Evolutionary conservation across 2,329 filamentous ascomycete genomes (phyloP).

Genomic region (Penicillium sp.): DNA sequence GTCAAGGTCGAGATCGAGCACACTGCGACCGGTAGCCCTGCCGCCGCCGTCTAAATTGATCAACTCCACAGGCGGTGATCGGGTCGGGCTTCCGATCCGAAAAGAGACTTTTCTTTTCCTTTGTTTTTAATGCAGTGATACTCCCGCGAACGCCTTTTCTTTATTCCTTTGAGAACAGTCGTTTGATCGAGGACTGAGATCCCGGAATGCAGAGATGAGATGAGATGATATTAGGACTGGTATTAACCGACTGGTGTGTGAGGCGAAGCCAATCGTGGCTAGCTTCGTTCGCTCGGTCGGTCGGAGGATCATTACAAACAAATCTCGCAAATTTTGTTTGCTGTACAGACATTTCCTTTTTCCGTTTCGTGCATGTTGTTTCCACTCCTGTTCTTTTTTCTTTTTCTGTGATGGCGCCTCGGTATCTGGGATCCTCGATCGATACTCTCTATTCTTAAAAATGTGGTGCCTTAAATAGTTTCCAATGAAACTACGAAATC

Average conservation of each 20-base stretch:
- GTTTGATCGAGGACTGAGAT: constrained; percentile 23
- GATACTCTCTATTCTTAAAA: constrained; percentile 25
- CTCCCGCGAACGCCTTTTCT: constrained; percentile 17
- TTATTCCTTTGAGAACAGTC: constrained; percentile 17
- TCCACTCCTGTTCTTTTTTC: constrained; percentile 18
- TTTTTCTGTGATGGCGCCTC: constrained; percentile 27
- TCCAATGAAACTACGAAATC: constrained; percentile 29
- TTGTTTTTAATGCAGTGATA: constrained; percentile 17
- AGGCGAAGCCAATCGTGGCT: not conserved
- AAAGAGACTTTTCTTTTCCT: constrained; percentile 1
- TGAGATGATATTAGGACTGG: constrained; percentile 4
- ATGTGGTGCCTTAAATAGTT: constrained; percentile 27
- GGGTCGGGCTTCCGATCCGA: not conserved
- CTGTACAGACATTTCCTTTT: constrained; percentile 30
- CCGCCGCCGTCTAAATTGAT: constrained; percentile 30
- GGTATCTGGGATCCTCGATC: constrained; percentile 30
- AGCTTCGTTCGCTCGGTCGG: not conserved
- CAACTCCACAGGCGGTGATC: not conserved
- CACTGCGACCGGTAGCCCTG: constrained; percentile 33
- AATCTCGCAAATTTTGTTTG: constrained; percentile 29
- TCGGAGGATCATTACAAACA: constrained; percentile 20
- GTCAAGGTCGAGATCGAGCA: constrained; percentile 53
- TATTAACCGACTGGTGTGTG: not conserved
- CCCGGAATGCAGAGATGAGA: constrained; percentile 8
- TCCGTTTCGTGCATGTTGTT: constrained; percentile 8